A percentile compares a stretch with the other conserved stretches of the same genome.
phyloP scores from a whole-genome alignment of 257 asterid genomes.

The Euphrasia confusa region DNA sequence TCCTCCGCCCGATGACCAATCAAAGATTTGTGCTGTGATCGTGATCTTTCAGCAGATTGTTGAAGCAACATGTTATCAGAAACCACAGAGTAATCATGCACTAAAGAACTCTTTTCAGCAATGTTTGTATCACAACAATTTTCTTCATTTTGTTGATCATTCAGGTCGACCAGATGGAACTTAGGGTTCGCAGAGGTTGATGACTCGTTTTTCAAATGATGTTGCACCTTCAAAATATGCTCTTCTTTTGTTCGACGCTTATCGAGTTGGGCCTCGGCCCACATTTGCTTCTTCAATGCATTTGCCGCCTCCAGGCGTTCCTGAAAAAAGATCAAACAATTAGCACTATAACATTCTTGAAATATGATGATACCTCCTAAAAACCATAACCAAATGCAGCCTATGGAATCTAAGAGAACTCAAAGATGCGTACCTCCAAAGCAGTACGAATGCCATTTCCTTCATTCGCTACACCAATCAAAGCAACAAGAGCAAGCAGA shows the following conservation, averaged over 20 bases:
- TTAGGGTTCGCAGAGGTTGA: conserved; percentile 26
- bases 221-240: conserved; percentile 16
- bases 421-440: conserved; percentile 53
- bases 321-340: conserved; percentile 39
- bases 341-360: neutral
- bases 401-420: conserved; percentile 4
- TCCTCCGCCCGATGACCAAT: conserved; percentile 74
- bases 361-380: neutral
- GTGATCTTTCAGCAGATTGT: conserved; percentile 70
- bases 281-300: conserved; percentile 91
- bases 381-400: neutral
- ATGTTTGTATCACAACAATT: conserved; percentile 26
- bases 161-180: conserved; percentile 39
- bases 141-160: conserved; percentile 38
- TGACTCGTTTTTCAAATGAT: conserved; percentile 30
- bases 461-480: conserved; percentile 74
- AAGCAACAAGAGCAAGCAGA: conserved; percentile 68
- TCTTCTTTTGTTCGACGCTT: conserved; percentile 87
- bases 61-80: conserved; percentile 46
- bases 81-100: conserved; percentile 36
- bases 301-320: conserved; percentile 95
- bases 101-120: conserved; percentile 36
- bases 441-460: conserved; percentile 69
- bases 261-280: conserved; percentile 92
- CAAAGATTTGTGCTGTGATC: conserved; percentile 59